phyloP scores from a whole-genome alignment of 306 rosid genomes.

The Cicer bijugum region DNA sequence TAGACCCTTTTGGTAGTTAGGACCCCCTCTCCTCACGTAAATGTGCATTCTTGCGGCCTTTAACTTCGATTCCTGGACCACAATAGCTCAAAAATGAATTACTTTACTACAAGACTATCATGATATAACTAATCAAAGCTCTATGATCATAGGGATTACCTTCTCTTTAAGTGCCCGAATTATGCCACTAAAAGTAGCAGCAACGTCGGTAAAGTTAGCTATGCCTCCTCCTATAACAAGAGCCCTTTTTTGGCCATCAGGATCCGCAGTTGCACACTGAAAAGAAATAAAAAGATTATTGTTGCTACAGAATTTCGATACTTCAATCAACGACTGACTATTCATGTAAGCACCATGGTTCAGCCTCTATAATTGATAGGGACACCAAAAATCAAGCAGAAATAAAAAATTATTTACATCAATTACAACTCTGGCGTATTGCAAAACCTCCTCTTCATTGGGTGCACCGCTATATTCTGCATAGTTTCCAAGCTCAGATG shows the following conservation, averaged over 20 bases:
- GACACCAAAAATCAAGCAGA: constrained; percentile 7
- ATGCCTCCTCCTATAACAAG: constrained; percentile 97
- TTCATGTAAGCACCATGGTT: not conserved
- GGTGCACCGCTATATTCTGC: constrained; percentile 99
- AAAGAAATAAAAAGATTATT: constrained; percentile 45
- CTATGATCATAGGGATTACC: constrained; percentile 50
- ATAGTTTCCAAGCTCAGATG: constrained; percentile 93
- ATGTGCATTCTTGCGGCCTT: constrained; percentile 87
- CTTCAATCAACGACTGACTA: constrained; percentile 5
- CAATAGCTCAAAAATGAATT: constrained; percentile 42
- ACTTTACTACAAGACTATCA: constrained; percentile 1
- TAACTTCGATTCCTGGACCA: constrained; percentile 75
- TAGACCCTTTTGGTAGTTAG: constrained; percentile 97
- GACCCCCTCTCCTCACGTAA: constrained; percentile 97
- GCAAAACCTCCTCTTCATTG: constrained; percentile 95
- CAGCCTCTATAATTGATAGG: constrained; percentile 9
- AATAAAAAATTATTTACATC: constrained; percentile 62
- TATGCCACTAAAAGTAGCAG: constrained; percentile 93
- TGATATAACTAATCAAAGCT: constrained; percentile 4
- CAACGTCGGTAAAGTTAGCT: constrained; percentile 95
- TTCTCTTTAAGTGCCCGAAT: constrained; percentile 93
- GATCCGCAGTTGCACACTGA: constrained; percentile 91
- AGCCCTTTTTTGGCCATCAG: constrained; percentile 89
- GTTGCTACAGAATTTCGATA: constrained; percentile 24
- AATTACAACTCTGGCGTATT: constrained; percentile 93